phyloP scores from a whole-genome alignment of 176 grass and related monocot genomes.

The Poa annua region DNA sequence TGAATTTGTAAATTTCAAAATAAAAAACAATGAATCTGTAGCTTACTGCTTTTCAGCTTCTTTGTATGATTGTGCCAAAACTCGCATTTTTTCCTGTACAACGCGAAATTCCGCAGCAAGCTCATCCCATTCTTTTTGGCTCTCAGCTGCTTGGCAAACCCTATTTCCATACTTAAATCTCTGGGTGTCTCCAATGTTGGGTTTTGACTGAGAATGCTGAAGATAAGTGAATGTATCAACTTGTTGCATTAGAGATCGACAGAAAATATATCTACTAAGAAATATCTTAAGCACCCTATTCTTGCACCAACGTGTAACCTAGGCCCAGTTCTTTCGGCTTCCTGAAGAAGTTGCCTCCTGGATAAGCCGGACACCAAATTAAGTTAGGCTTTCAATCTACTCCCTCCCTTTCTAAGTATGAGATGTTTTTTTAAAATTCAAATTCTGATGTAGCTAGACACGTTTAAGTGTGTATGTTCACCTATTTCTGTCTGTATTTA shows the following conservation, averaged over 20 bases:
- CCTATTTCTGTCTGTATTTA: too few species aligned
- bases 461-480: too few species aligned
- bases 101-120: neutral
- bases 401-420: too few species aligned
- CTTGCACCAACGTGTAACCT: neutral
- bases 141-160: neutral
- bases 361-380: too few species aligned
- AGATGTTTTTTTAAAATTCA: too few species aligned
- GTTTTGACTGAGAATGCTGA: neutral
- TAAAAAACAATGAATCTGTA: neutral
- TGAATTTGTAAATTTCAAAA: too few species aligned
- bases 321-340: too few species aligned
- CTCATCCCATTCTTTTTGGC: neutral
- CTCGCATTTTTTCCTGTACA: neutral
- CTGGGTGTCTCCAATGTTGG: neutral
- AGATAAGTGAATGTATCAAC: neutral
- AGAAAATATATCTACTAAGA: neutral
- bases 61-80: neutral
- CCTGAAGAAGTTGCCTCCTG: too few species aligned
- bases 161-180: neutral
- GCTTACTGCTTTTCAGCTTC: neutral
- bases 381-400: too few species aligned
- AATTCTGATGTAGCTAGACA: too few species aligned
- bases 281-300: neutral
- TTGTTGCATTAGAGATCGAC: neutral